Conservation (phyloP, 805 yeast genomes). For the Nakazawaea ernobii region DNA sequence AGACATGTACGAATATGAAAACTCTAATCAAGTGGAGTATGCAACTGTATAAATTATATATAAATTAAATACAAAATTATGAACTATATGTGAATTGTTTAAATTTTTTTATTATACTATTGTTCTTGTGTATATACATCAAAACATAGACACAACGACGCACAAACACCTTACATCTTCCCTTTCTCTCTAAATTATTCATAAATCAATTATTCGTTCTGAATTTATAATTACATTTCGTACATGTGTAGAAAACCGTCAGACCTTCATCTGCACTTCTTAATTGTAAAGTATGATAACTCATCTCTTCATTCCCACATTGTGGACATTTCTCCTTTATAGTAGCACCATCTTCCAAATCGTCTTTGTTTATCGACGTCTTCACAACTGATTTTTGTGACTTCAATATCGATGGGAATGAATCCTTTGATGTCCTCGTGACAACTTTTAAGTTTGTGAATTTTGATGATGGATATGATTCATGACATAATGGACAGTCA, state of each 20-base stretch:
- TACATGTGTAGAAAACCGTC: slow-evolving; percentile 96
- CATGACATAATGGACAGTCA: slow-evolving; percentile 50
- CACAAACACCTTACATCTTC: background rate
- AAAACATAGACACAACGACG: too few relatives aligned
- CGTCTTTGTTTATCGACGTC: slow-evolving; percentile 69
- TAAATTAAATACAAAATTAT: background rate
- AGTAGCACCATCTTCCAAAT: slow-evolving; percentile 91
- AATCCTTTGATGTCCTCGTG: slow-evolving; percentile 84
- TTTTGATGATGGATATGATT: slow-evolving; percentile 34
- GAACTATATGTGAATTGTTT: background rate
- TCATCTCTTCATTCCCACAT: slow-evolving; percentile 98
- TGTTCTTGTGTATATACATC: too few relatives aligned
- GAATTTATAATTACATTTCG: slow-evolving; percentile 86
- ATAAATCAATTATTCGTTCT: slow-evolving; percentile 77
- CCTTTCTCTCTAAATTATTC: background rate
- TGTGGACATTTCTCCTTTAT: slow-evolving; percentile 98
- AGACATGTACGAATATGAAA: slow-evolving; percentile 97
- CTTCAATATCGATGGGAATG: slow-evolving; percentile 83
- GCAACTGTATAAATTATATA: slow-evolving; percentile 30
- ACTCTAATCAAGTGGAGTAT: slow-evolving; percentile 75
- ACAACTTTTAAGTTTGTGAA: slow-evolving; percentile 80
- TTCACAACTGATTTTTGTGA: slow-evolving; percentile 87
- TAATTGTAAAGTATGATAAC: slow-evolving; percentile 90
- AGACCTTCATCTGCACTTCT: slow-evolving; percentile 99
- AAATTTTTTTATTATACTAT: too few relatives aligned